Conservation (phyloP, 1,284 basidiomycete species). For the Naganishia sp. region DNA sequence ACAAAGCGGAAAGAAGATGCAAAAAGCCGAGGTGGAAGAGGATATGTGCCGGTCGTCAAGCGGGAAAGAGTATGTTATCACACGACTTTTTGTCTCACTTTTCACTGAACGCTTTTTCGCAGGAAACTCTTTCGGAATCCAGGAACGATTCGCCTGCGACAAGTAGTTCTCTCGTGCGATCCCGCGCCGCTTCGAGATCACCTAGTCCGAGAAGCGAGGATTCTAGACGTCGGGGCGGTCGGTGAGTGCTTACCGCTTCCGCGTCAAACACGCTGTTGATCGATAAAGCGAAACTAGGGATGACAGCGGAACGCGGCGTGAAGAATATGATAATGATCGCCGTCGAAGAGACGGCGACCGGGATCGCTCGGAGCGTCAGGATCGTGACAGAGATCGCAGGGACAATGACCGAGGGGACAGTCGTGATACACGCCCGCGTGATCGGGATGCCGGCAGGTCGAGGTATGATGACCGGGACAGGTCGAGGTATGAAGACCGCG, state of each 20-base stretch:
- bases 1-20: conserved; percentile 43
- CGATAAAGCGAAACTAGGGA: neutral
- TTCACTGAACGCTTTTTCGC: neutral
- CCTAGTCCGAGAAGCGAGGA: conserved; percentile 26
- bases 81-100: neutral
- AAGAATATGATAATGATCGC: conserved; percentile 10
- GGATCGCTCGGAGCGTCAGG: conserved; percentile 9
- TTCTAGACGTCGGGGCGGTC: conserved; percentile 24
- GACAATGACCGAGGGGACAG: conserved; percentile 26
- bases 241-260: conserved; percentile 26
- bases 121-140: conserved; percentile 17
- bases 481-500: conserved; percentile 34
- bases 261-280: too few relatives aligned
- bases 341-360: conserved; percentile 9
- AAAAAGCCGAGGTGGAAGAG: conserved; percentile 43
- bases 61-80: conserved; percentile 38
- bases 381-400: too few relatives aligned
- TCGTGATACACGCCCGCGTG: conserved; percentile 33
- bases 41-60: conserved; percentile 46
- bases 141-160: conserved; percentile 23
- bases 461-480: conserved; percentile 31
- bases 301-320: conserved; percentile 32
- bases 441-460: conserved; percentile 44
- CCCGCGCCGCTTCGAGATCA: conserved; percentile 18
- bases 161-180: conserved; percentile 27